Evolutionary conservation across 2,329 filamentous ascomycete species (phyloP).

Genomic region (Niveomyces coronatus): DNA sequence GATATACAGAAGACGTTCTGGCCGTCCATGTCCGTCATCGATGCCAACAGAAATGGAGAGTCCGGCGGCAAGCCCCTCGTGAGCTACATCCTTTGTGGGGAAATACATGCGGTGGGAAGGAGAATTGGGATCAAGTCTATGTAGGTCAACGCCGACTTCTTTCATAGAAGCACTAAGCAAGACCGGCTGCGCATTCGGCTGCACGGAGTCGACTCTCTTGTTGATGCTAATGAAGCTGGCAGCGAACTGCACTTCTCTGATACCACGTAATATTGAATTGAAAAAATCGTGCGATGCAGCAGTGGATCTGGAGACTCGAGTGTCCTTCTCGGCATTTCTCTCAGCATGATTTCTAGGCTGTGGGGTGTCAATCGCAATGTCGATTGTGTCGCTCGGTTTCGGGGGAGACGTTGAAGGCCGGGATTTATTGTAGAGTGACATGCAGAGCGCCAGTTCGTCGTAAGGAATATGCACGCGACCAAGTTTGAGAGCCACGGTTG

Average conservation of each 20-base stretch:
- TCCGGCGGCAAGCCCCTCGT: slow-evolving; percentile 85
- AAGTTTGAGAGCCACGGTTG: slow-evolving; percentile 80
- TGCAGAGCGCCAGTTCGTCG: slow-evolving; percentile 66
- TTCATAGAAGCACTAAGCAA: slow-evolving; percentile 88
- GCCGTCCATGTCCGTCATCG: slow-evolving; percentile 77
- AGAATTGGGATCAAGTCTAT: slow-evolving; percentile 83
- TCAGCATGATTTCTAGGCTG: slow-evolving; percentile 55
- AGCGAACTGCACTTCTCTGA: slow-evolving; percentile 94
- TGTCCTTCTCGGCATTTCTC: slow-evolving; percentile 47
- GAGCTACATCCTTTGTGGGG: slow-evolving; percentile 79
- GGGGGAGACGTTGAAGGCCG: slow-evolving; percentile 25
- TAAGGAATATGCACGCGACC: slow-evolving; percentile 84
- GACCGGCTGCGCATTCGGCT: slow-evolving; percentile 58
- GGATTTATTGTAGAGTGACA: slow-evolving; percentile 42
- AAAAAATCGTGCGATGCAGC: slow-evolving; percentile 90
- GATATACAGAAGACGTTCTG: slow-evolving; percentile 81
- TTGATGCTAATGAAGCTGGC: slow-evolving; percentile 84
- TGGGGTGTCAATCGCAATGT: slow-evolving; percentile 61
- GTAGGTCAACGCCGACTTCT: slow-evolving; percentile 85
- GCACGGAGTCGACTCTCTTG: slow-evolving; percentile 62
- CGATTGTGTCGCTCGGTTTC: slow-evolving; percentile 34
- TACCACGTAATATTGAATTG: slow-evolving; percentile 78
- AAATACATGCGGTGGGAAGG: slow-evolving; percentile 99
- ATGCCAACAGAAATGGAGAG: slow-evolving; percentile 87
- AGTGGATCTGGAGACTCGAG: slow-evolving; percentile 63